Percentiles rank a stretch among this genome's conserved stretches.
Evolutionary conservation across 768 basidiomycete genomes (phyloP).

Genomic region (Tricholoma flavovirens): DNA sequence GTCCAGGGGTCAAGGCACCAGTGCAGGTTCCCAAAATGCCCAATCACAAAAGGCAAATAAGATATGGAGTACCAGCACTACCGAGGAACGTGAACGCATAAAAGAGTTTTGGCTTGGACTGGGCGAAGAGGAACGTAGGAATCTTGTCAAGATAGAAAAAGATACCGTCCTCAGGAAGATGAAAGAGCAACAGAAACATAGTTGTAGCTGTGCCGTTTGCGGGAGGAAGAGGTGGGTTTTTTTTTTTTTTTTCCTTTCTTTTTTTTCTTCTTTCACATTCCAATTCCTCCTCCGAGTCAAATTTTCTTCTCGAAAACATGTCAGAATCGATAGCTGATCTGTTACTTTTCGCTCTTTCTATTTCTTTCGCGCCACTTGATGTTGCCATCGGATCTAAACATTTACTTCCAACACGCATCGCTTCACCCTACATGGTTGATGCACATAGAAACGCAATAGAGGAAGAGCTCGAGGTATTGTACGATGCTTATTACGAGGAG

Average conservation of each 20-base stretch:
- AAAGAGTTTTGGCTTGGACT: conserved; percentile 97
- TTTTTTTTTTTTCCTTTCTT: conserved; percentile 18
- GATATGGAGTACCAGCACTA: conserved; percentile 92
- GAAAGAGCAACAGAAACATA: conserved; percentile 99
- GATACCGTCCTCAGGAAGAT: conserved; percentile 97
- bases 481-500: conserved; percentile 99
- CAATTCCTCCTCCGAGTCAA: conserved; percentile 10
- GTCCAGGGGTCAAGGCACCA: conserved; percentile 30
- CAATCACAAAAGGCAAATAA: conserved; percentile 56
- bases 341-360: conserved; percentile 15
- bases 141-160: conserved; percentile 96
- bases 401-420: conserved; percentile 7
- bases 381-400: conserved; percentile 12
- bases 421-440: not conserved
- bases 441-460: conserved; percentile 85
- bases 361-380: conserved; percentile 5
- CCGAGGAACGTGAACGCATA: conserved; percentile 93
- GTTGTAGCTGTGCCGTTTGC: conserved; percentile 93
- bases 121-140: conserved; percentile 85
- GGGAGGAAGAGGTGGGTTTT: conserved; percentile 87
- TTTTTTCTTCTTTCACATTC: conserved; percentile 15
- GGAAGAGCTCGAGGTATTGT: conserved; percentile 99
- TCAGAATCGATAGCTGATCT: conserved; percentile 15
- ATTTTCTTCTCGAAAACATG: conserved; percentile 13
- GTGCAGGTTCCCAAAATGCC: conserved; percentile 23